These are phyloP conservation scores for Trichosporon sp. DNA, from an alignment of 1,284 basidiomycete species.

Conservation along the genomic window DNA sequence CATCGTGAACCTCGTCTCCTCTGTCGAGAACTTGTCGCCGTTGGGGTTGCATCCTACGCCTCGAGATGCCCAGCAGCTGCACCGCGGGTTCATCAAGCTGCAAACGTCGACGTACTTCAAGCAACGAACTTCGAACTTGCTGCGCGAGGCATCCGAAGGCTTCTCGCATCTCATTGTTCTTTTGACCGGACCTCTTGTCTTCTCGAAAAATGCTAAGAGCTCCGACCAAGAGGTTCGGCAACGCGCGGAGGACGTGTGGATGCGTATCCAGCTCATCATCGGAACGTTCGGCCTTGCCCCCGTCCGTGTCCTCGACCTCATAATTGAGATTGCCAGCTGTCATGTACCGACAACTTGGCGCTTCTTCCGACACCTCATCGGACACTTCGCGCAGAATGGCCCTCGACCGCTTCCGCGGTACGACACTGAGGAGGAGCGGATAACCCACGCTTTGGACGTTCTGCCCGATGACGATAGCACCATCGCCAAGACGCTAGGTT, in stretches of 20 bases:
- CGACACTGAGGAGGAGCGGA: conserved; percentile 49
- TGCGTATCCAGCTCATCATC: conserved; percentile 81
- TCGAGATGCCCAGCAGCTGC: conserved; percentile 35
- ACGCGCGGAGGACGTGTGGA: conserved; percentile 76
- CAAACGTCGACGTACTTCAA: conserved; percentile 67
- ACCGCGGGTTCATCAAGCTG: conserved; percentile 41
- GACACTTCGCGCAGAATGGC: conserved; percentile 13
- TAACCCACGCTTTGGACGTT: conserved; percentile 54
- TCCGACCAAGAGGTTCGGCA: conserved; percentile 51
- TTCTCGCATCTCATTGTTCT: conserved; percentile 88
- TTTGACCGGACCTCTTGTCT: conserved; percentile 67
- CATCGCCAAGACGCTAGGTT: conserved; percentile 88
- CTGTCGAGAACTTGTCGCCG: conserved; percentile 36
- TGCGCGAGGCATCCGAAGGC: conserved; percentile 96
- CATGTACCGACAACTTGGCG: conserved; percentile 80
- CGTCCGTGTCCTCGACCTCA: conserved; percentile 87
- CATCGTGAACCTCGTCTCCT: conserved; percentile 39
- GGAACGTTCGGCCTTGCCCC: conserved; percentile 97
- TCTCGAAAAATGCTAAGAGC: conserved; percentile 30
- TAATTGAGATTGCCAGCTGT: conserved; percentile 84
- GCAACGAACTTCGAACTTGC: conserved; percentile 96
- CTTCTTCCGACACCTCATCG: conserved; percentile 88
- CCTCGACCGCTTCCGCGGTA: background rate
- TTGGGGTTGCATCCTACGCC: conserved; percentile 44
- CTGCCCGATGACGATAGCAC: conserved; percentile 62